Conservation (phyloP, 1,284 basidiomycete species). For the Stygiomarasmius scandens region DNA sequence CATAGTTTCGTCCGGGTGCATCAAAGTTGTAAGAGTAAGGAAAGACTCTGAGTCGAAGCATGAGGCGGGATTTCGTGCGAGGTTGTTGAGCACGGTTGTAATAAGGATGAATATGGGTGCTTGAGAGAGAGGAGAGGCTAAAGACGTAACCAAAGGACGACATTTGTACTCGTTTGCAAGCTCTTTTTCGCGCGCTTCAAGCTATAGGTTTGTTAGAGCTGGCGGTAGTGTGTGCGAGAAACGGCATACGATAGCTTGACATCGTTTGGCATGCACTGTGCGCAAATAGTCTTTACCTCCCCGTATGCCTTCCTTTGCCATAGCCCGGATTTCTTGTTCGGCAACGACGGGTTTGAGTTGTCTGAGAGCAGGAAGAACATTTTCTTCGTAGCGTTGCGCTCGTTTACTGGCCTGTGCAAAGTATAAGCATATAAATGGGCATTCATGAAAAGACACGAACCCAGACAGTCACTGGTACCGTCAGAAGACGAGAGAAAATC, state of each 20-base stretch:
- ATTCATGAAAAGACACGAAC: constrained; percentile 42
- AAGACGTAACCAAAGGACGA: constrained; percentile 59
- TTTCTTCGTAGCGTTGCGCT: constrained; percentile 64
- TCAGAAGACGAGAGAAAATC: constrained; percentile 62
- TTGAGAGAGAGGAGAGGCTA: constrained; percentile 66
- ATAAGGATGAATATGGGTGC: constrained; percentile 74
- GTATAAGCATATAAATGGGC: background rate
- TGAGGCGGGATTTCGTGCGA: constrained; percentile 56
- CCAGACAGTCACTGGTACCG: constrained; percentile 83
- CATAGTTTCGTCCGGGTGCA: constrained; percentile 72
- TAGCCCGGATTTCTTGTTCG: constrained; percentile 55
- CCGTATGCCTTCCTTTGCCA: constrained; percentile 56
- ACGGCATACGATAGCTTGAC: constrained; percentile 43
- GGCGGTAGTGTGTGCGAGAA: background rate
- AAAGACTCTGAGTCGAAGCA: constrained; percentile 77
- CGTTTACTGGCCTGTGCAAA: constrained; percentile 59
- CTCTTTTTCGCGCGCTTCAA: constrained; percentile 56
- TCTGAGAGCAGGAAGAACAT: constrained; percentile 69
- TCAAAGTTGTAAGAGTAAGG: constrained; percentile 69
- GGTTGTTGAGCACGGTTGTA: constrained; percentile 60
- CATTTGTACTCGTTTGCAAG: constrained; percentile 63
- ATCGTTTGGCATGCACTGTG: constrained; percentile 50
- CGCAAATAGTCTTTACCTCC: constrained; percentile 58
- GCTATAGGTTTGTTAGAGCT: constrained; percentile 37
- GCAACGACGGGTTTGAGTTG: constrained; percentile 54